Evolutionary conservation across 371 early-diverging fungal species (phyloP), one percentile per base, ranked within the genome.

Genomic region (Lichtheimia ramosa): DNA sequence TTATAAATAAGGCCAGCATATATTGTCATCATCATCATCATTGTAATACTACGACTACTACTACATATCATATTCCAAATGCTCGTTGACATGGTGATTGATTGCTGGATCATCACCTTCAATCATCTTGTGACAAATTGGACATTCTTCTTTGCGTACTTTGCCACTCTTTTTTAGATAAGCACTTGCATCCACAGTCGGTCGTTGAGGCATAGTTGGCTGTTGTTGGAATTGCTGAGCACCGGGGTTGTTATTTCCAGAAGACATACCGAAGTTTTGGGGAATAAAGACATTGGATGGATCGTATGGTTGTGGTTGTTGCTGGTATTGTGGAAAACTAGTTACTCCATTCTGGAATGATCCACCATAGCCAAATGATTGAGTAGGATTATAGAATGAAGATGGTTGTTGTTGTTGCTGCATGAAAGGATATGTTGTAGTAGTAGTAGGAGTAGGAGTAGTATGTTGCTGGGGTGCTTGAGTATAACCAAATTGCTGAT

Each of bases 1-100:
- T 8, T 8, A 34, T 34, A 34, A 25, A 25, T 2, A 34, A 34
- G 10, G 10, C 34, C 34, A 34, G 34, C 34, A 34, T 34, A 8
- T 34, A 34, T 34, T 34, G 10, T 34, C 6, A 34, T 34, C 34
- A 34, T 34, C 10, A 10, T n/a, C n/a, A n/a, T n/a, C n/a, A n/a
- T n/a, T n/a, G n/a, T n/a, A n/a, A n/a, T n/a, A n/a, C n/a, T n/a
- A n/a, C n/a, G n/a, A n/a, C n/a, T n/a, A n/a, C n/a, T 18, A 10
- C 58, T 49, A 58, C 21, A 39, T 54, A 48, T 63, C 54, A 12
- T 58, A 53, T 50, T 58, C 59, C 49, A 64, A 64, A 58, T 81
- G 81, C 39, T 81, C 72, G 46, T 81, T 81, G 15, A 77, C 81
- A 51, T 81, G 81, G 39, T 77, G 69, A 58, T 81, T 81, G 34